Percentiles rank a stretch among this genome's conserved stretches.
Conservation (phyloP, 176 grass and related monocot genomes). For the Triticum turgidum region DNA sequence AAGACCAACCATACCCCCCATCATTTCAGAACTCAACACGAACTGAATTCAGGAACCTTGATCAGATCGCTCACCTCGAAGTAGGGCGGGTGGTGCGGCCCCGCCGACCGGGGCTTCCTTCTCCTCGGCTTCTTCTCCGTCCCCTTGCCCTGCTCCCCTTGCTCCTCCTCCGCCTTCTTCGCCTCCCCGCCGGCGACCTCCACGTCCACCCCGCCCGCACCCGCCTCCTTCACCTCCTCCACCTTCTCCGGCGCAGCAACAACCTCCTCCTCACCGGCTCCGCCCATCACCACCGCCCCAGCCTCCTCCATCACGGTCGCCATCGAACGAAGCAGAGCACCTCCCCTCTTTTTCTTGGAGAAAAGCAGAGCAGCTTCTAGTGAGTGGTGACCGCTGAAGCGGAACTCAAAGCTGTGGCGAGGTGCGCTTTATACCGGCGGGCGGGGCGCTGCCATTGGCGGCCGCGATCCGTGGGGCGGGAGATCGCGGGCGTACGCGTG, state of each 20-base stretch:
- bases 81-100: slow-evolving; percentile 68
- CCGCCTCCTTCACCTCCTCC: background rate
- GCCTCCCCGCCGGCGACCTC: background rate
- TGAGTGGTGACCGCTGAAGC: background rate
- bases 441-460: slow-evolving; percentile 29
- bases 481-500: slow-evolving; percentile 33
- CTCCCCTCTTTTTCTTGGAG: background rate
- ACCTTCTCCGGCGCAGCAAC: background rate
- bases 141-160: slow-evolving; percentile 35
- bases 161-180: background rate
- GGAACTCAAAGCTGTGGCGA: background rate
- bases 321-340: background rate
- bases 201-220: background rate
- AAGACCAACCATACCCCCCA: background rate
- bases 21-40: background rate
- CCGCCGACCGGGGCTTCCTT: slow-evolving; percentile 42
- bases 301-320: slow-evolving; percentile 33
- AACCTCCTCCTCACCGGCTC: slow-evolving; percentile 1
- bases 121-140: slow-evolving; percentile 47
- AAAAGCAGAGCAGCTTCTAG: background rate
- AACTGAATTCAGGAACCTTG: rapidly evolving
- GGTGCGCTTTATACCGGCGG: slow-evolving; percentile 4
- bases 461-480: background rate
- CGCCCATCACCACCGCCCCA: background rate
- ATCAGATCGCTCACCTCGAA: slow-evolving; percentile 47